Evolutionary conservation across 257 asterid genomes (phyloP), one percentile per base, ranked within the genome.

Genomic region (Phtheirospermum japonicum): DNA sequence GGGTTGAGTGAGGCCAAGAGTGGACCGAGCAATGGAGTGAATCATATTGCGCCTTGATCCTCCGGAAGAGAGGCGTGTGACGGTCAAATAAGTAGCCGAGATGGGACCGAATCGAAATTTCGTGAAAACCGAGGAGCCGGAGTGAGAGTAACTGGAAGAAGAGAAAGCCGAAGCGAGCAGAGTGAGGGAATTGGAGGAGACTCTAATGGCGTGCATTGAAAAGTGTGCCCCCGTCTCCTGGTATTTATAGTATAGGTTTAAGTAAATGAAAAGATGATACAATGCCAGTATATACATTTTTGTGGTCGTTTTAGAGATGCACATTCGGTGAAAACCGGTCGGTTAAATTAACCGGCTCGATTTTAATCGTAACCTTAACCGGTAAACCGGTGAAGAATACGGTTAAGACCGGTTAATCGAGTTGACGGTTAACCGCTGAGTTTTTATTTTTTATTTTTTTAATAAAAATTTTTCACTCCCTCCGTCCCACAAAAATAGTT

Each of bases 1-100:
- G 7, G 89, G 79, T 43, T 75, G 53, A 67, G 89, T 80, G 59
- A 83, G 82, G 67, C 89, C 89, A 2, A 80, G 89, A 45, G 84
- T 70, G 63, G 82, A 86, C 66, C 77, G 78, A 57, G 84, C 82
- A 69, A 78, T 64, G 42, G 84, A 65, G 69, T 77, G 84, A 51
- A 84, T 74, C 86, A 80, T 75, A n/a, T n/a, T n/a, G 36, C 82
- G 84, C 76, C 34, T 75, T 9, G 80, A 39, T 75, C 71, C 68
- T 58, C 39, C 64, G 42, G 65, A 67, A 53, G 69, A 63, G 0
- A 56, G 28, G 60, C 73, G 67, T 19, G 70, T 43, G 45, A 62
- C 8, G 1, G 75, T 42, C 43, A 74, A 57, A 5, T 85, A 75
- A 57, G 79, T 55, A 9, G 42, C 65, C 68, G 59, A 49, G 18